Percentiles rank a stretch among this genome's conserved stretches.
Evolutionary conservation across 2,329 filamentous ascomycete genomes (phyloP).

Genomic region (Microsporum audouinii): DNA sequence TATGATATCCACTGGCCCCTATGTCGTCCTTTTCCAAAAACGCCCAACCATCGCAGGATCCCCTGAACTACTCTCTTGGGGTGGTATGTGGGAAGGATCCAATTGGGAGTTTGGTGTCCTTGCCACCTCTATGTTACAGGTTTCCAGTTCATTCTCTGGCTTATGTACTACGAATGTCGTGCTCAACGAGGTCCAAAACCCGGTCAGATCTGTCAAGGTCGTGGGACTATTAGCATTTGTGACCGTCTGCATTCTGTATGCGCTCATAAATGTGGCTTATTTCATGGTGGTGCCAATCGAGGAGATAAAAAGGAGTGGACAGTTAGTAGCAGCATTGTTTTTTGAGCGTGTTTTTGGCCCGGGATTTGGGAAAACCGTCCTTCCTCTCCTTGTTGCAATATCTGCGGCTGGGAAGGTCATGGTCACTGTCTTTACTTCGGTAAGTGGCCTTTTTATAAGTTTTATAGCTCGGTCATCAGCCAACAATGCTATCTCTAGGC

Average conservation of each 20-base stretch:
- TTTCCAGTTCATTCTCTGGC: slow-evolving; percentile 54
- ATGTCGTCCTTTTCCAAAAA: slow-evolving; percentile 42
- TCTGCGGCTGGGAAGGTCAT: slow-evolving; percentile 62
- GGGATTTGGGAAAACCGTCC: slow-evolving; percentile 44
- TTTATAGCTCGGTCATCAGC: slow-evolving; percentile 5
- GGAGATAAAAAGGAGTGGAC: slow-evolving; percentile 54
- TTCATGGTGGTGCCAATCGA: slow-evolving; percentile 56
- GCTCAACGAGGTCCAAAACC: slow-evolving; percentile 58
- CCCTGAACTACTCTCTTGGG: neutral
- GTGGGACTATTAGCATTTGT: slow-evolving; percentile 50
- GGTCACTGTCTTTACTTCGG: slow-evolving; percentile 57
- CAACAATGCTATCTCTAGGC: slow-evolving; percentile 36
- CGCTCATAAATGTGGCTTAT: slow-evolving; percentile 54
- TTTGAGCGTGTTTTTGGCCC: slow-evolving; percentile 54
- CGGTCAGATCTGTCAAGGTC: slow-evolving; percentile 52
- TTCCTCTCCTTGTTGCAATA: slow-evolving; percentile 54
- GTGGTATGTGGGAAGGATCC: slow-evolving; percentile 49
- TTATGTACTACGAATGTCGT: slow-evolving; percentile 58
- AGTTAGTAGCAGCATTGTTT: slow-evolving; percentile 57
- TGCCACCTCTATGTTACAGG: slow-evolving; percentile 51
- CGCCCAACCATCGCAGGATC: neutral
- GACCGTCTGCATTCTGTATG: slow-evolving; percentile 52
- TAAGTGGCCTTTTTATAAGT: slow-evolving; percentile 25
- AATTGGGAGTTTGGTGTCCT: slow-evolving; percentile 59
- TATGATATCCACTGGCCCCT: slow-evolving; percentile 51